These are phyloP conservation scores for Fusarium austroafricanum DNA, from an alignment of 2,329 filamentous ascomycete genomes.

Conservation along the genomic window DNA sequence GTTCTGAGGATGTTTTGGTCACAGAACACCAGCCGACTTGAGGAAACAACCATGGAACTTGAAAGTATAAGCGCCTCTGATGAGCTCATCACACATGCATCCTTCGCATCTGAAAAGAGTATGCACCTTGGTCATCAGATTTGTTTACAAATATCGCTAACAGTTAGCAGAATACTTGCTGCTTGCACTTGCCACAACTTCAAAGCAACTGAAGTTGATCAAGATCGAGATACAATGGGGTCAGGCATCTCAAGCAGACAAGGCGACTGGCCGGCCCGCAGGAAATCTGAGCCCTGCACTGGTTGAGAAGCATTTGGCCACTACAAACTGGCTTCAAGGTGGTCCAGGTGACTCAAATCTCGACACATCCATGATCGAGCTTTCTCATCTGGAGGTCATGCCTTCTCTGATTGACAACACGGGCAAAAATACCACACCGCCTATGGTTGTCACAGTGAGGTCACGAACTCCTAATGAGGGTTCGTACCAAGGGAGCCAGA, in stretches of 20 bases:
- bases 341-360: constrained; percentile 57
- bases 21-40: constrained; percentile 77
- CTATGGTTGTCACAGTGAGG: constrained; percentile 79
- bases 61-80: constrained; percentile 78
- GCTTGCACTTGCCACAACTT: constrained; percentile 74
- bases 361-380: constrained; percentile 66
- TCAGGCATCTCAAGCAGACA: constrained; percentile 63
- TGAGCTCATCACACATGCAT: constrained; percentile 83
- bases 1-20: constrained; percentile 81
- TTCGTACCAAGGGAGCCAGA: constrained; percentile 74
- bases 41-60: constrained; percentile 78
- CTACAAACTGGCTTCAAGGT: constrained; percentile 67
- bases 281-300: constrained; percentile 64
- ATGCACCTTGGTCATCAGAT: constrained; percentile 38
- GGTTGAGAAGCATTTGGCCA: constrained; percentile 66
- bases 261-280: constrained; percentile 60
- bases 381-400: constrained; percentile 81
- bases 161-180: constrained; percentile 63
- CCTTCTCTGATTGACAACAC: constrained; percentile 71
- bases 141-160: constrained; percentile 39
- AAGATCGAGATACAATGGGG: constrained; percentile 80
- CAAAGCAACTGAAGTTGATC: constrained; percentile 79
- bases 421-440: constrained; percentile 65
- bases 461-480: constrained; percentile 66
- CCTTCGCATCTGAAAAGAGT: constrained; percentile 81